Conservation (phyloP, 164 flowering plant species). For the Annona squamosa region DNA sequence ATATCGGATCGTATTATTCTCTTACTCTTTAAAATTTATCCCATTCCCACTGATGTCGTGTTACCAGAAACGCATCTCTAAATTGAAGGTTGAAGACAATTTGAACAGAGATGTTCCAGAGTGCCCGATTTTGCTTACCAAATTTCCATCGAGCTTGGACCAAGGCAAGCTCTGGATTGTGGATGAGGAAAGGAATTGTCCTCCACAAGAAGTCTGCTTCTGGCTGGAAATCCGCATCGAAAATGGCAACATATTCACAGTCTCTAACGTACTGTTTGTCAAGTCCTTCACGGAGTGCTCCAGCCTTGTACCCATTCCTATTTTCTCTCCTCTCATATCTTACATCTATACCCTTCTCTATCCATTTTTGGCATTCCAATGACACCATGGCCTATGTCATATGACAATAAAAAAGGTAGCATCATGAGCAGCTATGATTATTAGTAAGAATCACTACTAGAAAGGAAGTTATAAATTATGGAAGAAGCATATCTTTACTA, state of each 20-base stretch:
- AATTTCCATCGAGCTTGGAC: constrained; percentile 75
- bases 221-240: constrained; percentile 73
- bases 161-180: constrained; percentile 47
- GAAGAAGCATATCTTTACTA: too few relatives aligned
- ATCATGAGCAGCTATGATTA: too few relatives aligned
- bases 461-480: too few relatives aligned
- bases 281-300: constrained; percentile 55
- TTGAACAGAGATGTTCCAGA: not conserved
- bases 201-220: constrained; percentile 46
- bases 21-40: too few relatives aligned
- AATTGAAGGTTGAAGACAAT: not conserved
- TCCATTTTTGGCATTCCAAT: constrained; percentile 53
- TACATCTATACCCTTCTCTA: constrained; percentile 41
- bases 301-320: constrained; percentile 62
- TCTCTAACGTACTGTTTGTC: constrained; percentile 39
- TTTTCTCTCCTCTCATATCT: constrained; percentile 48
- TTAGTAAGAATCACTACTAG: too few relatives aligned
- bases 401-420: too few relatives aligned
- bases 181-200: constrained; percentile 46
- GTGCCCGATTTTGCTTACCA: constrained; percentile 24
- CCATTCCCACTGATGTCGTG: too few relatives aligned
- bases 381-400: constrained; percentile 44
- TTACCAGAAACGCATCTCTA: not conserved
- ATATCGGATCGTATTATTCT: too few relatives aligned
- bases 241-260: constrained; percentile 53